A percentile compares a stretch with the other conserved stretches of the same genome.
These are phyloP conservation scores for Penicillium turbatum DNA, from an alignment of 495 filamentous ascomycete genomes.

Conservation along the genomic window DNA sequence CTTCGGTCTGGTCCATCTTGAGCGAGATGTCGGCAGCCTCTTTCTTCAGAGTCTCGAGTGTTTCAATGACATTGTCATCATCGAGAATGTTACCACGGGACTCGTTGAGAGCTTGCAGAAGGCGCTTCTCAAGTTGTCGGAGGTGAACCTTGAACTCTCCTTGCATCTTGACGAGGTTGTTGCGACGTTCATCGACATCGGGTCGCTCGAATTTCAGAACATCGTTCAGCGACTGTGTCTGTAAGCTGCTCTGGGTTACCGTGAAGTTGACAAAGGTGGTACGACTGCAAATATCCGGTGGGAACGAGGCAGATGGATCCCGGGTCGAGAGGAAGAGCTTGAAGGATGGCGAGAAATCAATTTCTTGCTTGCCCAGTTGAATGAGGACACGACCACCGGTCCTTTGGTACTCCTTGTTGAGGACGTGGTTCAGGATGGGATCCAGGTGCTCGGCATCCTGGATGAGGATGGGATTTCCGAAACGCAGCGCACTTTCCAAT, in stretches of 20 bases:
- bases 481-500: conserved; percentile 90
- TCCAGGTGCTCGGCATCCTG: conserved; percentile 97
- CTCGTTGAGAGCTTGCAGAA: conserved; percentile 93
- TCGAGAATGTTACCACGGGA: conserved; percentile 97
- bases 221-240: conserved; percentile 94
- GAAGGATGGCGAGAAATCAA: conserved; percentile 98
- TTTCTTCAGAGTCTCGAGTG: conserved; percentile 94
- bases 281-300: conserved; percentile 96
- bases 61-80: conserved; percentile 96
- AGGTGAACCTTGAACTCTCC: conserved; percentile 98
- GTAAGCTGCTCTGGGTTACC: conserved; percentile 96
- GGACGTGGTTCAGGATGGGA: conserved; percentile 94
- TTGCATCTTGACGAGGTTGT: conserved; percentile 95
- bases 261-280: conserved; percentile 99
- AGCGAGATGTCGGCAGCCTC: conserved; percentile 92
- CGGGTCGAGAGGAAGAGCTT: conserved; percentile 91
- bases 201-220: conserved; percentile 95
- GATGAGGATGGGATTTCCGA: conserved; percentile 97
- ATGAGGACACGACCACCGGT: conserved; percentile 98
- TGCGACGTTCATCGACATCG: conserved; percentile 94
- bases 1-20: conserved; percentile 95
- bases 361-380: conserved; percentile 97
- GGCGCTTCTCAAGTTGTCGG: conserved; percentile 88
- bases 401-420: conserved; percentile 99
- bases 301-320: conserved; percentile 93